phyloP scores from a whole-genome alignment of 2,329 filamentous ascomycete genomes.

The Diplodia corticola region DNA sequence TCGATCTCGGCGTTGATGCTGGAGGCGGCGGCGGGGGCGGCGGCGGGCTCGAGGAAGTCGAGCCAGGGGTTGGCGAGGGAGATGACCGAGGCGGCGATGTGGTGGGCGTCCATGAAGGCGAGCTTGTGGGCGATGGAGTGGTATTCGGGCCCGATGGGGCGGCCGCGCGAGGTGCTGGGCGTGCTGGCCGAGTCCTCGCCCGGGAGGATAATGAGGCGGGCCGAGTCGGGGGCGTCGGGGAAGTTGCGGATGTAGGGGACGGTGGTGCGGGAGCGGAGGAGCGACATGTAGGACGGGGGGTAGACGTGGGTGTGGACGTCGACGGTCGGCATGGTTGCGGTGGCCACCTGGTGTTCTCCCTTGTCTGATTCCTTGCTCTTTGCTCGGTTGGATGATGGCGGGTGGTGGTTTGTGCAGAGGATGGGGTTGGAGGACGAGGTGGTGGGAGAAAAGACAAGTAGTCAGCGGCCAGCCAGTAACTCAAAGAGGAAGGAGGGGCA shows the following conservation, averaged over 20 bases:
- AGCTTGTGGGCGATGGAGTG: conserved; percentile 78
- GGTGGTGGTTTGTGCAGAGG: too few relatives aligned
- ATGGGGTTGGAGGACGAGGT: neutral
- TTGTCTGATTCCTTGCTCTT: neutral
- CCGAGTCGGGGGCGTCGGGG: conserved; percentile 51
- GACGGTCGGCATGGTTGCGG: conserved; percentile 46
- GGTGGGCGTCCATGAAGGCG: conserved; percentile 82
- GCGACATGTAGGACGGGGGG: conserved; percentile 59
- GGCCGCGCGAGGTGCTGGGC: conserved; percentile 61
- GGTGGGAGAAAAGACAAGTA: neutral
- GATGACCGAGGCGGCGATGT: conserved; percentile 79
- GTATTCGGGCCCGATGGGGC: conserved; percentile 82
- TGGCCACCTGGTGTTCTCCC: neutral
- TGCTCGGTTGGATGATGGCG: neutral
- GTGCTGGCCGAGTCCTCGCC: conserved; percentile 56
- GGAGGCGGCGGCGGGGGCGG: conserved; percentile 64
- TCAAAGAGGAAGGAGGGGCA: conserved; percentile 9
- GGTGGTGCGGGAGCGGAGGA: conserved; percentile 56
- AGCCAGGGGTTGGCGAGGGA: conserved; percentile 94
- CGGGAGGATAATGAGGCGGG: conserved; percentile 67
- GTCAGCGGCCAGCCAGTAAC: neutral
- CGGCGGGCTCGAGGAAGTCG: conserved; percentile 69
- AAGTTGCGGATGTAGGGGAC: conserved; percentile 74
- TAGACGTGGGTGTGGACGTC: conserved; percentile 67
- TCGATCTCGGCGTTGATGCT: conserved; percentile 79